phyloP scores from a whole-genome alignment of 2,329 filamentous ascomycete species.

The Diaporthe caulivora region DNA sequence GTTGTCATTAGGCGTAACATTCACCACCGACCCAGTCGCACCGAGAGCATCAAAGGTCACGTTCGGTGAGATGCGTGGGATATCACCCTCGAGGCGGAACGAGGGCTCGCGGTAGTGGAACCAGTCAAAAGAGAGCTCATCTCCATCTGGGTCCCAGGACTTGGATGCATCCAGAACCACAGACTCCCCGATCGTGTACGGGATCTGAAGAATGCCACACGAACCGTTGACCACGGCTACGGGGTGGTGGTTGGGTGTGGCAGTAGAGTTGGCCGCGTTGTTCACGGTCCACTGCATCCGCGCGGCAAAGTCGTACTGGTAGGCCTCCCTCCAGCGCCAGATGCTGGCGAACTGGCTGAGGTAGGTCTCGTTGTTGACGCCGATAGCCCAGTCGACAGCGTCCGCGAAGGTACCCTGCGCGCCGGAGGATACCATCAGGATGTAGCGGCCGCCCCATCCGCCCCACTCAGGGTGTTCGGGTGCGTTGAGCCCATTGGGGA shows the following conservation, averaged over 20 bases:
- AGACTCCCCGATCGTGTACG: constrained; percentile 34
- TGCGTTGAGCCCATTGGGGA: constrained; percentile 56
- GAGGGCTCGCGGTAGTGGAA: constrained; percentile 40
- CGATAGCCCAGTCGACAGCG: constrained; percentile 50
- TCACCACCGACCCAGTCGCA: constrained; percentile 6
- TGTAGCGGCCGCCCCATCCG: constrained; percentile 58
- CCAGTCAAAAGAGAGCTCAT: constrained; percentile 40
- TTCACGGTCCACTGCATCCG: constrained; percentile 40
- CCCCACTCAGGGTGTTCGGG: constrained; percentile 55
- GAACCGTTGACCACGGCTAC: constrained; percentile 43
- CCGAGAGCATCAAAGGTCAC: constrained; percentile 19
- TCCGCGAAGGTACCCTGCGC: constrained; percentile 48
- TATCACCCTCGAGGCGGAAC: constrained; percentile 25
- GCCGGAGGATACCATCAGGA: constrained; percentile 41
- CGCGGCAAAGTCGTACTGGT: constrained; percentile 57
- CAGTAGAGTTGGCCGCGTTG: neutral
- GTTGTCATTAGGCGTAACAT: constrained; percentile 25
- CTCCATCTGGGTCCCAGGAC: constrained; percentile 41
- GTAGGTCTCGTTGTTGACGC: constrained; percentile 48
- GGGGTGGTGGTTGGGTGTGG: constrained; percentile 36
- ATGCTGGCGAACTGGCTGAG: constrained; percentile 60
- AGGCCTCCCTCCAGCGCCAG: constrained; percentile 66
- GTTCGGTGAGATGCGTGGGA: constrained; percentile 20
- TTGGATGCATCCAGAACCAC: constrained; percentile 38
- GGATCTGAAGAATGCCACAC: constrained; percentile 33